Evolutionary conservation across 495 filamentous ascomycete species (phyloP), one percentile per base, ranked within the genome.

Genomic region (Talaromyces liani): DNA sequence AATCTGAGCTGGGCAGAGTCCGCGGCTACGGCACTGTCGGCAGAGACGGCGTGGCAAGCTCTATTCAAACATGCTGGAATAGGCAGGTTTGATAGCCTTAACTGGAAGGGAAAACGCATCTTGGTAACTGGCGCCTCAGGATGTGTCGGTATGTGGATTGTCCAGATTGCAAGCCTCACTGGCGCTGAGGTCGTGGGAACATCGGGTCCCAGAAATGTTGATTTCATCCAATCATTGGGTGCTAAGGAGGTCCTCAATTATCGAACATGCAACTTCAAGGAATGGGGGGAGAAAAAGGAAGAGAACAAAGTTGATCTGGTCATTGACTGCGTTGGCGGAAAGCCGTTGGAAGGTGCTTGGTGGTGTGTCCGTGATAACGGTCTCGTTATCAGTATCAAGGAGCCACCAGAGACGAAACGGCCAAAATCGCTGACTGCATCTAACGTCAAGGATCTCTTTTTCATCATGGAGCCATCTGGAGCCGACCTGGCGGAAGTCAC

Each of bases 111-210:
- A 29, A 78, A 77, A 66, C 68, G 74, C 36, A 68, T 84, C 2
- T 72, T 85, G 12, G 71, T 85, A 31, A 82, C 78, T 6, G 80
- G 72, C 53, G 83, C 83, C 14, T 68, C 79, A 5, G 76, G 84
- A 2, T 80, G 81, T 3, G 80, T 85, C 4, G 85, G 85, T 2
- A 73, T 79, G 33, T 86, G 83, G 85, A 70, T 79, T 14, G 73
- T 83, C 62, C 85, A 87, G 71, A 66, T 88, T 27, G 85, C 82
- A 6, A 71, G 64, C 34, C 60, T 77, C 27, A 71, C 77, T 0
- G 80, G 77, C 2, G 72, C 73, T 7, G 68, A 73, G 39, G 76
- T 77, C n/a, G 68, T 85, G 20, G 75, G 68, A 39, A 76, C 70
- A 1, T 72, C 74, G 33, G 76, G 80, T 6, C 24, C 75, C 4